phyloP scores from a whole-genome alignment of 148 eudicot genomes.

The Camellia japonica region DNA sequence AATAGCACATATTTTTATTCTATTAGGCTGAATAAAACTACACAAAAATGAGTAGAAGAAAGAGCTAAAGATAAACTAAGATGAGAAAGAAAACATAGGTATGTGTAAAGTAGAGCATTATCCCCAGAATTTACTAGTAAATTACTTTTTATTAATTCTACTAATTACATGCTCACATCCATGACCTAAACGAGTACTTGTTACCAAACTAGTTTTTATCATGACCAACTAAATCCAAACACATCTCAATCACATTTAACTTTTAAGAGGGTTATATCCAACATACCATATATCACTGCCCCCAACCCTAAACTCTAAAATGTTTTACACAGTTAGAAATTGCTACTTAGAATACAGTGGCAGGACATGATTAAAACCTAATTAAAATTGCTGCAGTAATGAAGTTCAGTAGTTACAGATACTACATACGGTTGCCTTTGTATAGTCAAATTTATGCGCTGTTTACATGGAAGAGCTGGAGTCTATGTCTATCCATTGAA shows the following conservation, averaged over 20 bases:
- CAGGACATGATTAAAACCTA: constrained; percentile 3
- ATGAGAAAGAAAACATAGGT: background rate
- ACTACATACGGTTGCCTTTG: background rate
- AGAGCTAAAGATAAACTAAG: background rate
- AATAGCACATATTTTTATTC: background rate
- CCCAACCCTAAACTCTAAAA: background rate
- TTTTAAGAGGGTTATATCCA: background rate
- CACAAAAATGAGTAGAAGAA: background rate
- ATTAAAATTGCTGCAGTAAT: background rate
- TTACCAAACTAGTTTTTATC: background rate
- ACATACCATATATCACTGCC: background rate
- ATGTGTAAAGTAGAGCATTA: background rate
- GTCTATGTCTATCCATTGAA: background rate
- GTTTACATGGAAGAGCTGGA: background rate
- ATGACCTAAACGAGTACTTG: background rate
- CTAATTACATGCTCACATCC: background rate
- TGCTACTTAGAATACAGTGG: background rate
- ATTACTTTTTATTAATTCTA: background rate
- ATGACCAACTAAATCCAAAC: background rate
- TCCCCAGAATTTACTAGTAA: background rate
- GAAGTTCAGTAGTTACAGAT: background rate
- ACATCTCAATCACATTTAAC: background rate
- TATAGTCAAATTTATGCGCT: background rate
- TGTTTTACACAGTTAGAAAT: background rate
- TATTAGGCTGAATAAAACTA: background rate